A percentile compares a stretch with the other conserved stretches of the same genome.
Evolutionary conservation across 2,329 filamentous ascomycete genomes (phyloP).

Genomic region (Zarea fungicola): DNA sequence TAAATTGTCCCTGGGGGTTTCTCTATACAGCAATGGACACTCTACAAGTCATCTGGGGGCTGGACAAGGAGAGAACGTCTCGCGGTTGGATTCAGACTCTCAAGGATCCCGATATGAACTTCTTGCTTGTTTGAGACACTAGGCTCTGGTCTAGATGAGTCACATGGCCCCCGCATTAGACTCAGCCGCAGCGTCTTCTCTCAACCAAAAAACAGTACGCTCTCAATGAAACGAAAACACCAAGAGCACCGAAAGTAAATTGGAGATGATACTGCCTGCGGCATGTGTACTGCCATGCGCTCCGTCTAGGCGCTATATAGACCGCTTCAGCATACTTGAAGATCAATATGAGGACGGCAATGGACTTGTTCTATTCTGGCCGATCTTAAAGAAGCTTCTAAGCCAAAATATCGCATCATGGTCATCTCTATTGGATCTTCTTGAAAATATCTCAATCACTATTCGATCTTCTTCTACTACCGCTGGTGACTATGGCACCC

Average conservation of each 20-base stretch:
- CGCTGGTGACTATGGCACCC: conserved; percentile 20
- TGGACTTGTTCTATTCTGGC: conserved; percentile 23
- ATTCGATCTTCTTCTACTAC: conserved; percentile 15
- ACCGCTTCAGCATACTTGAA: conserved; percentile 26
- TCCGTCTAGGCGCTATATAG: conserved; percentile 17
- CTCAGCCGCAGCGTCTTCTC: neutral
- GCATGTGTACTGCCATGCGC: conserved; percentile 14
- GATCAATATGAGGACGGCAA: conserved; percentile 19
- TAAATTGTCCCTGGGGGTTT: conserved; percentile 44
- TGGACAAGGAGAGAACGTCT: conserved; percentile 26
- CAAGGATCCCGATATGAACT: conserved; percentile 36
- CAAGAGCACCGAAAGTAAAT: too few relatives aligned
- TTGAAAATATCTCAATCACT: conserved; percentile 25
- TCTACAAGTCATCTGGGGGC: conserved; percentile 38
- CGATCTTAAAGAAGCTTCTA: conserved; percentile 21
- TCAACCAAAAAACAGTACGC: neutral
- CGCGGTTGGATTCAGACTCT: conserved; percentile 41
- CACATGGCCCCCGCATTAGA: neutral
- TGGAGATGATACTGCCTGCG: neutral
- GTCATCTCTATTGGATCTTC: conserved; percentile 19
- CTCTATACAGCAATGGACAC: conserved; percentile 41
- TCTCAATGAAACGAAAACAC: neutral
- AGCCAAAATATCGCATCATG: conserved; percentile 7
- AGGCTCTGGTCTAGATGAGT: neutral
- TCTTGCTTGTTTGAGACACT: conserved; percentile 35